phyloP scores from a whole-genome alignment of 768 basidiomycete species.

The Galerina marginata region DNA sequence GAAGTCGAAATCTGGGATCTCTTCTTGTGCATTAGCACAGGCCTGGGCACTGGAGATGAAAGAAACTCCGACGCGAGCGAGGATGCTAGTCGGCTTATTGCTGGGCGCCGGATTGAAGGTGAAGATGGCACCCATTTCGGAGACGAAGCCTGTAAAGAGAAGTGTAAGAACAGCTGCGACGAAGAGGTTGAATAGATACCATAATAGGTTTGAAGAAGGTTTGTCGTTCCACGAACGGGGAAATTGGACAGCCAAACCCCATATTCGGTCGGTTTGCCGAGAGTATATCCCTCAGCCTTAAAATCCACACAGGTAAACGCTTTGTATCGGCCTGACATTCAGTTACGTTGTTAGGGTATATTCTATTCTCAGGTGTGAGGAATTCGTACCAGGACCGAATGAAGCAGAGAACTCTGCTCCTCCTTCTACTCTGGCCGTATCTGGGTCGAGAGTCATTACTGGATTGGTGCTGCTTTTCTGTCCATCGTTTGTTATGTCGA shows the following conservation, averaged over 20 bases:
- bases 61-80: conserved; percentile 69
- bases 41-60: conserved; percentile 67
- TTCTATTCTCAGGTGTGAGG: too few relatives aligned
- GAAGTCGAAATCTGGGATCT: conserved; percentile 65
- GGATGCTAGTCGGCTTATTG: conserved; percentile 45
- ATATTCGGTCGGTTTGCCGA: conserved; percentile 55
- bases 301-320: conserved; percentile 69
- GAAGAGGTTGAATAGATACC: conserved; percentile 34
- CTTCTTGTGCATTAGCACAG: conserved; percentile 62
- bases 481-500: conserved; percentile 70
- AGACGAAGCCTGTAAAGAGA: conserved; percentile 43
- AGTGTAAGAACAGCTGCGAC: not conserved
- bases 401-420: conserved; percentile 54
- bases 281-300: conserved; percentile 53
- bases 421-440: conserved; percentile 56
- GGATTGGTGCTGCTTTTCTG: conserved; percentile 56
- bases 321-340: conserved; percentile 49
- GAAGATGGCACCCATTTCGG: conserved; percentile 58
- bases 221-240: conserved; percentile 50
- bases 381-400: conserved; percentile 54
- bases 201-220: conserved; percentile 53
- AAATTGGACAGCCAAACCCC: conserved; percentile 59
- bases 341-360: not conserved
- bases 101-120: conserved; percentile 52
- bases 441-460: conserved; percentile 50